These are phyloP conservation scores for Fomitopsis pulvina DNA, from an alignment of 768 basidiomycete genomes.

Conservation along the genomic window DNA sequence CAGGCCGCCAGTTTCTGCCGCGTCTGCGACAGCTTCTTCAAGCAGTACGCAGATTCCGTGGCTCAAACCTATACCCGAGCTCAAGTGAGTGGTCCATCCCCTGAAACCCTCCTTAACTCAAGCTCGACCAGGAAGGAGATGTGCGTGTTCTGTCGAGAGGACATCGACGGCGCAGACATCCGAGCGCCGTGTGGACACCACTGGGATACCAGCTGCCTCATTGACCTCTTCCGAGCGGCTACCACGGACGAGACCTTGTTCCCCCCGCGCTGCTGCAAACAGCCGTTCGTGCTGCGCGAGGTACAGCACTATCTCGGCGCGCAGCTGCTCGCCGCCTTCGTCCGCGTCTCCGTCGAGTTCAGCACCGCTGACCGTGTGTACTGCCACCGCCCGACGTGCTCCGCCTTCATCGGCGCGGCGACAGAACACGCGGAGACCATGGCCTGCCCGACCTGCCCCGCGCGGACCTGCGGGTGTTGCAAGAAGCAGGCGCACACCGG, in stretches of 20 bases:
- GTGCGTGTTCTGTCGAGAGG: constrained; percentile 15
- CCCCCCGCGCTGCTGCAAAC: constrained; percentile 24
- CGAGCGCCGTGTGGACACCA: constrained; percentile 16
- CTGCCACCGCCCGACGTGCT: constrained; percentile 42
- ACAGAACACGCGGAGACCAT: constrained; percentile 15
- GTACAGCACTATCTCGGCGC: constrained; percentile 13
- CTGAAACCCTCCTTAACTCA: no score
- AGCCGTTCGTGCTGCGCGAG: constrained; percentile 13
- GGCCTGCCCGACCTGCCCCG: constrained; percentile 35
- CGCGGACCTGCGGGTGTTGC: constrained; percentile 40
- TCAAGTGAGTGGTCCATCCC: no score
- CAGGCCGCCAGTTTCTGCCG: not conserved
- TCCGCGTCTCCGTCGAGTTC: constrained; percentile 41
- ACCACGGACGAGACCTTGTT: constrained; percentile 24
- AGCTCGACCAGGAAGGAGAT: constrained; percentile 3
- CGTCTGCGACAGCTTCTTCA: not conserved
- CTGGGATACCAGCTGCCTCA: constrained; percentile 23
- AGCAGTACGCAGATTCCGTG: not conserved
- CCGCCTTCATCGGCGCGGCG: constrained; percentile 44
- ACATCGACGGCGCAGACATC: constrained; percentile 8
- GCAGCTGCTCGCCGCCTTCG: constrained; percentile 21
- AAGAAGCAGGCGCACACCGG: constrained; percentile 38
- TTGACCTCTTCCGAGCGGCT: constrained; percentile 20
- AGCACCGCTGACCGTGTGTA: constrained; percentile 43
- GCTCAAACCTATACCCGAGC: no score